Base-by-base conservation (phyloP, 164 flowering plant species). In the Macadamia integrifolia region DNA sequence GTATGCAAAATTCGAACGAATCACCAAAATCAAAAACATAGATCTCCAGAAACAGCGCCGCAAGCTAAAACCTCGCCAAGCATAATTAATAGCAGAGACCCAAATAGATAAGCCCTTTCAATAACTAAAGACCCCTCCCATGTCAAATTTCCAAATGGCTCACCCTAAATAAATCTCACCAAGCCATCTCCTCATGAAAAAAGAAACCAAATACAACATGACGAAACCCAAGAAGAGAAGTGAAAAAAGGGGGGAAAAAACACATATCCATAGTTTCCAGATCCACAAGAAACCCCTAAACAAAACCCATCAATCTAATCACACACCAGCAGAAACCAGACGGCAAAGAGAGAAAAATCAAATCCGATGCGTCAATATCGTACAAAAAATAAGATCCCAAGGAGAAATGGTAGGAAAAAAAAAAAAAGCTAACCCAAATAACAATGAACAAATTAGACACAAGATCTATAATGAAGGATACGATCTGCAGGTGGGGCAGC, bases 401-500 rank as follows among this genome's bases (percentile, higher is more conserved):
- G 40, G 29, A 56, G 10, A 42, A 23, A 23, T 23, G 7, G n/a
- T 44, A 66, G 1, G 62, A 23, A 23, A 23, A 28, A 66, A 23
- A 28, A 66, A 28, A 46, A 18, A 4, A 29, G 3, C 18, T 15
- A 64, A 6, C 0, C 13, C 14, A 48, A 52, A 28, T 2, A 49
- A 31, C 12, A 23, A 59, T 53, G 40, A 49, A 31, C 12, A 23
- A 59, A 60, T 50, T 56, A 69, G 9, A 66, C 62, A 66, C 69
- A 40, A 14, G 42, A 17, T 6, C 64, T 23, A 6, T 1, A 65
- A 63, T 0, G 40, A 76, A 76, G 80, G 83, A 80, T 79, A 83
- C 85, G 80, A 57, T 82, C 83, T 7, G 83, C 66, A 43, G 86
- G 67, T 28, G 80, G 69, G 71, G 77, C 61, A 14, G 74, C 82